Evolutionary conservation across 1,284 basidiomycete genomes (phyloP).

Genomic region (Cystobasidium sp.): DNA sequence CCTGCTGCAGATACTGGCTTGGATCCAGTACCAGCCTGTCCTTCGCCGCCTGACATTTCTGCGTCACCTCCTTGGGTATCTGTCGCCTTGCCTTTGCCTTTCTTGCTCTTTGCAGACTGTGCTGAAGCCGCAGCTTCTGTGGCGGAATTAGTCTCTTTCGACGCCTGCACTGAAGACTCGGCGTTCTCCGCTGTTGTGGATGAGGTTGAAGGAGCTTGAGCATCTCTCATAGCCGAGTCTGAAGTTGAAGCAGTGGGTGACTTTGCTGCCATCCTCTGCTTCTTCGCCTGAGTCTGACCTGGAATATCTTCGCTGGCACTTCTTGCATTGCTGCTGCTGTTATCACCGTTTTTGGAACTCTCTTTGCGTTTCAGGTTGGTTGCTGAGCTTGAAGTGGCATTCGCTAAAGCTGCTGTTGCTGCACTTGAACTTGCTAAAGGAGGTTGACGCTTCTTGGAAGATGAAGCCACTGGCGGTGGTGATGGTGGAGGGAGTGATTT

Average conservation of each 20-base stretch:
- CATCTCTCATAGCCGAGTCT: neutral
- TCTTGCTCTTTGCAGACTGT: neutral
- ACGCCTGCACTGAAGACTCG: neutral
- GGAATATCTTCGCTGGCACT: constrained; percentile 3
- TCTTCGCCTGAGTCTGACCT: constrained; percentile 6
- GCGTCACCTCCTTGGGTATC: neutral
- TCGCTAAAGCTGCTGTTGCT: neutral
- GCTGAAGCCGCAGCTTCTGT: neutral
- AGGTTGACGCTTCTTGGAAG: neutral
- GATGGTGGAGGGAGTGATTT: constrained; percentile 46
- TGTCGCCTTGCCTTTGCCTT: constrained; percentile 12
- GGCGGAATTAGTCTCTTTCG: neutral
- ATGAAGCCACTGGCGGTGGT: neutral
- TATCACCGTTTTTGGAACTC: constrained; percentile 5
- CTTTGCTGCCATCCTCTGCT: constrained; percentile 15
- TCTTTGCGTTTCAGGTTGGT: constrained; percentile 14
- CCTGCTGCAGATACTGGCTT: constrained; percentile 6
- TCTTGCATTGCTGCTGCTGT: neutral
- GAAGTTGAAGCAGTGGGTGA: constrained; percentile 11
- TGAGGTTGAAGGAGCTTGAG: neutral
- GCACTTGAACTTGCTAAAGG: neutral
- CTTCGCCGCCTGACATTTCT: neutral
- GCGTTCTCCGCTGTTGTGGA: neutral
- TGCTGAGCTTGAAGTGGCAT: neutral
- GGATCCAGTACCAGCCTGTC: neutral